A percentile compares a stretch with the other conserved stretches of the same genome.
Evolutionary conservation across 805 yeast species (phyloP).

Genomic region (Ogataea allantospora): DNA sequence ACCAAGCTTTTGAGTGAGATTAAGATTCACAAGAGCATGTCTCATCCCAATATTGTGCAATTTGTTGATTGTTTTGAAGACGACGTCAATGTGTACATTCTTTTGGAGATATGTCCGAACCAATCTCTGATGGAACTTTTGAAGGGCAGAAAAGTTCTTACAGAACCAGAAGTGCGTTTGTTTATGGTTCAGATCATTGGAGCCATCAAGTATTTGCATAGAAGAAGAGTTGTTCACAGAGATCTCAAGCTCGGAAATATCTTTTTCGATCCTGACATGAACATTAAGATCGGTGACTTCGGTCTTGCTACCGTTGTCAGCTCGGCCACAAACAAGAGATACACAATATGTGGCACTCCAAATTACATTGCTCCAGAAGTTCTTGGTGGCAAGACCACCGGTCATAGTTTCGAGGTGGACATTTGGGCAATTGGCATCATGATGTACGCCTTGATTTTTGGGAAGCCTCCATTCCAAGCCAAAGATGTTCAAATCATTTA

Average conservation of each 20-base stretch:
- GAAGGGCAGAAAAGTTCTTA: conserved; percentile 76
- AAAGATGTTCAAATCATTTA: conserved; percentile 91
- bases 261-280: conserved; percentile 91
- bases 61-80: conserved; percentile 97
- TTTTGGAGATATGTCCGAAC: conserved; percentile 92
- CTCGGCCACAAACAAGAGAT: conserved; percentile 64
- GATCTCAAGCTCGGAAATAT: conserved; percentile 95
- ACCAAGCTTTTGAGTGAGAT: conserved; percentile 86
- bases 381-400: conserved; percentile 78
- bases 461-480: conserved; percentile 97
- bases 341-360: conserved; percentile 98
- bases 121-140: conserved; percentile 92
- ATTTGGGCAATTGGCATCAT: conserved; percentile 98
- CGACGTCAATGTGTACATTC: conserved; percentile 87
- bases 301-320: conserved; percentile 96
- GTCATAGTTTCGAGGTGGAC: conserved; percentile 94
- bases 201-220: conserved; percentile 89
- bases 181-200: conserved; percentile 92
- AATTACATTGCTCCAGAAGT: conserved; percentile 99
- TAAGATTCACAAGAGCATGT: conserved; percentile 87
- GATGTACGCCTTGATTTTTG: conserved; percentile 87
- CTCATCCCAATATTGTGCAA: conserved; percentile 86
- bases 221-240: conserved; percentile 89
- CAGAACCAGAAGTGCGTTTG: conserved; percentile 88
- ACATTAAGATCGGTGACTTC: conserved; percentile 94